Percentiles rank a stretch among this genome's conserved stretches.
Conservation (phyloP, 805 yeast species). For the Peterozyma toletana region DNA sequence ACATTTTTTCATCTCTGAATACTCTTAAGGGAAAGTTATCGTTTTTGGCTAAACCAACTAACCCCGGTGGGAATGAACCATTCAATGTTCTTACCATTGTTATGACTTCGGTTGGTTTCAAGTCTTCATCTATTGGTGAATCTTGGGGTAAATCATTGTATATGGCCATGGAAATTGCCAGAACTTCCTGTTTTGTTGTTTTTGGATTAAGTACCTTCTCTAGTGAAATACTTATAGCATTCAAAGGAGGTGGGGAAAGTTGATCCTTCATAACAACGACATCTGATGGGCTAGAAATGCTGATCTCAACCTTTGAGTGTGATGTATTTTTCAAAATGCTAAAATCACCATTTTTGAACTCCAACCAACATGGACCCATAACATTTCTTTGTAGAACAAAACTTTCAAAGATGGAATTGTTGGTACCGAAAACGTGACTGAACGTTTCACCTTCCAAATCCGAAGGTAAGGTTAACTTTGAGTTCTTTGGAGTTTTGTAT, state of each 20-base stretch:
- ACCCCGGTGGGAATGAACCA: conserved; percentile 68
- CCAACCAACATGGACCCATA: conserved; percentile 98
- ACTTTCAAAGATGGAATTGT: conserved; percentile 69
- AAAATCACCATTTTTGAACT: conserved; percentile 59
- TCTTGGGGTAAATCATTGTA: conserved; percentile 69
- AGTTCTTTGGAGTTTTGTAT: conserved; percentile 52
- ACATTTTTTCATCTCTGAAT: conserved; percentile 66
- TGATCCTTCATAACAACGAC: conserved; percentile 41
- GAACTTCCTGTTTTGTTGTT: conserved; percentile 78
- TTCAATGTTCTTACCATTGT: conserved; percentile 81
- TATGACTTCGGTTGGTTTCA: conserved; percentile 51
- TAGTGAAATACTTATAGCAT: conserved; percentile 66
- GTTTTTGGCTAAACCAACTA: conserved; percentile 52
- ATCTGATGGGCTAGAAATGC: conserved; percentile 39
- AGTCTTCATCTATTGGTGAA: conserved; percentile 56
- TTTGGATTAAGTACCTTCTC: conserved; percentile 75
- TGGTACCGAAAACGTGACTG: conserved; percentile 72
- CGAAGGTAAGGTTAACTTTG: conserved; percentile 43
- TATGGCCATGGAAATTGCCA: conserved; percentile 71
- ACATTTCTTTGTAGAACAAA: conserved; percentile 76
- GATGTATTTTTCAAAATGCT: conserved; percentile 53
- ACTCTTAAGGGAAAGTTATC: conserved; percentile 43
- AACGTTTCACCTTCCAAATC: conserved; percentile 73
- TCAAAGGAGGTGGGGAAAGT: conserved; percentile 57
- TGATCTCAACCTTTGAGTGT: conserved; percentile 74